Evolutionary conservation across 2,329 filamentous ascomycete species (phyloP).

Genomic region (Cryphonectria nitschkei): DNA sequence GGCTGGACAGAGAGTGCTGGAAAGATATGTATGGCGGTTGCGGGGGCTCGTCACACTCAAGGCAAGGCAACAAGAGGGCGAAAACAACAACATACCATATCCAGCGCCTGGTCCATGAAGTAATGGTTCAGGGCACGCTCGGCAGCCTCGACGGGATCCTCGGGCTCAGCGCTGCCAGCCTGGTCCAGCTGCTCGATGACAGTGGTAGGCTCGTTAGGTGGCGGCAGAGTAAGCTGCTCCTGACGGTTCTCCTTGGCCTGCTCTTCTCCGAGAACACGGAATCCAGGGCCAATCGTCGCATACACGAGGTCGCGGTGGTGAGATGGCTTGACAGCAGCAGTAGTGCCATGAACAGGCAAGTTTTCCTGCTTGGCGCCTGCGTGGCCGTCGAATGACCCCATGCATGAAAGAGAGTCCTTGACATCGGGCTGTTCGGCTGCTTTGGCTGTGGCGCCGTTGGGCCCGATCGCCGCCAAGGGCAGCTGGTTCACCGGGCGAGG

Average conservation of each 20-base stretch:
- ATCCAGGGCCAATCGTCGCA: slow-evolving; percentile 15
- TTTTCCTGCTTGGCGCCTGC: slow-evolving; percentile 15
- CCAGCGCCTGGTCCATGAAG: slow-evolving; percentile 85
- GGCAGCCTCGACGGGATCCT: slow-evolving; percentile 34
- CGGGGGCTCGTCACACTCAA: not conserved
- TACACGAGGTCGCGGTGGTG: slow-evolving; percentile 9
- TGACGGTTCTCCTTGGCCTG: slow-evolving; percentile 26
- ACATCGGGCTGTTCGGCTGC: not conserved
- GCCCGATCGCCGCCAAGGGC: not conserved
- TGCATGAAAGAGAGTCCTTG: slow-evolving; percentile 12
- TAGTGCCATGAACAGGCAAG: slow-evolving; percentile 1
- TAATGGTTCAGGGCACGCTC: slow-evolving; percentile 51
- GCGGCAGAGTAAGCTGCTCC: slow-evolving; percentile 22
- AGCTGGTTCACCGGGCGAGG: slow-evolving; percentile 18
- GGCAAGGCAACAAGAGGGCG: not conserved
- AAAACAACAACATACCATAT: slow-evolving; percentile 66
- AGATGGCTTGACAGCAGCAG: not conserved
- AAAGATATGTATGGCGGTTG: not conserved
- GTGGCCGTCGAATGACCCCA: not conserved
- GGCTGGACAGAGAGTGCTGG: not conserved
- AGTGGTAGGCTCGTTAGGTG: slow-evolving; percentile 11
- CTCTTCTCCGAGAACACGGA: slow-evolving; percentile 15
- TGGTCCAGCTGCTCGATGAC: not conserved
- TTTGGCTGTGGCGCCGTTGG: slow-evolving; percentile 9
- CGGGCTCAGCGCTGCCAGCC: slow-evolving; percentile 35